These are phyloP conservation scores for Penicillium goetzii DNA, from an alignment of 495 filamentous ascomycete species.

Conservation along the genomic window DNA sequence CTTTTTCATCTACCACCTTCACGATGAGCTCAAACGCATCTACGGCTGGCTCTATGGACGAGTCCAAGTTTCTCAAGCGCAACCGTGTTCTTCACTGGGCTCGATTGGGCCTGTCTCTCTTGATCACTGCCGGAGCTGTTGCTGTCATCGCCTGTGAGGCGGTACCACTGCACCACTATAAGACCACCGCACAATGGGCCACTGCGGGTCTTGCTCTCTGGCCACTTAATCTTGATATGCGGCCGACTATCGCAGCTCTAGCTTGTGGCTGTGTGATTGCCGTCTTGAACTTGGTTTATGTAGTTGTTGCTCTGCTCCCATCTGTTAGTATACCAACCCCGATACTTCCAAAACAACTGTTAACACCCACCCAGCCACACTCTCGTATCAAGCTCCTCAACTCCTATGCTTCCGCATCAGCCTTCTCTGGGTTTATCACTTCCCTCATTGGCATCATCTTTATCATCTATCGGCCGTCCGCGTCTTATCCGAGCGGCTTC, in stretches of 20 bases:
- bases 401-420: conserved; percentile 38
- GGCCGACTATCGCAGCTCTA: conserved; percentile 48
- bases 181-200: conserved; percentile 38
- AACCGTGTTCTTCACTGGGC: conserved; percentile 41
- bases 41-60: conserved; percentile 37
- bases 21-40: conserved; percentile 37
- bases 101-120: conserved; percentile 41
- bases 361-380: conserved; percentile 33
- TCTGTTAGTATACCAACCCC: conserved; percentile 38
- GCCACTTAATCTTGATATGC: conserved; percentile 54
- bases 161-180: conserved; percentile 46
- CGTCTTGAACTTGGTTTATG: conserved; percentile 45
- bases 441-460: conserved; percentile 48
- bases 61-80: conserved; percentile 44
- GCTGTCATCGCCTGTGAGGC: conserved; percentile 48
- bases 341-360: neutral
- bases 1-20: neutral
- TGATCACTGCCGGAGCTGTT: conserved; percentile 40
- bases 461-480: conserved; percentile 46
- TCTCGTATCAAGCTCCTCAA: conserved; percentile 45
- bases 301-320: conserved; percentile 46
- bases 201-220: conserved; percentile 50
- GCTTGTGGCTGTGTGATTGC: conserved; percentile 50
- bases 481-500: conserved; percentile 42
- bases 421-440: conserved; percentile 44